A percentile compares a stretch with the other conserved stretches of the same genome.
Evolutionary conservation across 2,329 filamentous ascomycete species (phyloP).

Genomic region (Mycosphaerella arachidis): DNA sequence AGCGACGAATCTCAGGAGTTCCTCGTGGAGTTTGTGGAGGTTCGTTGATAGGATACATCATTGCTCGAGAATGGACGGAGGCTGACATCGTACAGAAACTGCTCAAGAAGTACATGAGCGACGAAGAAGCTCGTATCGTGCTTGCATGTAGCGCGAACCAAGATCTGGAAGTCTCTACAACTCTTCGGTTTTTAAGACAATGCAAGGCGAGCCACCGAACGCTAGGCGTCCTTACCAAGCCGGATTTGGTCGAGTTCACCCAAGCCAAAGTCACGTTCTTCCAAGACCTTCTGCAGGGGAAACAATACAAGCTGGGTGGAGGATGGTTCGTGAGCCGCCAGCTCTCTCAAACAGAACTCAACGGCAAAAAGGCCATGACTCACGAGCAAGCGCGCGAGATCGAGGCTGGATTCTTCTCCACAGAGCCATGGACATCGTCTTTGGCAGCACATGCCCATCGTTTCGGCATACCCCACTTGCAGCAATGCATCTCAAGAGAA

Average conservation of each 20-base stretch:
- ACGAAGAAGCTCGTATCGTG: conserved; percentile 68
- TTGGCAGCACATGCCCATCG: conserved; percentile 39
- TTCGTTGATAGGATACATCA: neutral
- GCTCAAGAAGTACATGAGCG: conserved; percentile 63
- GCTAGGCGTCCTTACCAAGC: conserved; percentile 70
- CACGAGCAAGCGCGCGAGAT: conserved; percentile 46
- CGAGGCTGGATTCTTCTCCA: conserved; percentile 50
- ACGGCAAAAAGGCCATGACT: conserved; percentile 34
- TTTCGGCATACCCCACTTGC: conserved; percentile 52
- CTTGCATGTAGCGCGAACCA: conserved; percentile 73
- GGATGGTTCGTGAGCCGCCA: conserved; percentile 76
- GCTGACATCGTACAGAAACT: conserved; percentile 45
- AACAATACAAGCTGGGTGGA: conserved; percentile 61
- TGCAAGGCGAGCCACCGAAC: conserved; percentile 40
- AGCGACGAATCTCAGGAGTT: conserved; percentile 59
- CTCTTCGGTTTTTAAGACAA: conserved; percentile 56
- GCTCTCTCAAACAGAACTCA: conserved; percentile 50
- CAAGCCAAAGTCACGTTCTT: conserved; percentile 27
- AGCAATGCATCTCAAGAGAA: conserved; percentile 45
- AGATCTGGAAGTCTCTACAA: conserved; percentile 71
- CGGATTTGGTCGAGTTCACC: conserved; percentile 58
- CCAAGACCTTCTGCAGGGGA: conserved; percentile 46
- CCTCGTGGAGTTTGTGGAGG: conserved; percentile 64
- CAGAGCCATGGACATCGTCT: conserved; percentile 43
- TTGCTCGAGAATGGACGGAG: neutral